A percentile compares a stretch with the other conserved stretches of the same genome.
Conservation (phyloP, 306 rosid genomes). For the Sicyos baderoa region DNA sequence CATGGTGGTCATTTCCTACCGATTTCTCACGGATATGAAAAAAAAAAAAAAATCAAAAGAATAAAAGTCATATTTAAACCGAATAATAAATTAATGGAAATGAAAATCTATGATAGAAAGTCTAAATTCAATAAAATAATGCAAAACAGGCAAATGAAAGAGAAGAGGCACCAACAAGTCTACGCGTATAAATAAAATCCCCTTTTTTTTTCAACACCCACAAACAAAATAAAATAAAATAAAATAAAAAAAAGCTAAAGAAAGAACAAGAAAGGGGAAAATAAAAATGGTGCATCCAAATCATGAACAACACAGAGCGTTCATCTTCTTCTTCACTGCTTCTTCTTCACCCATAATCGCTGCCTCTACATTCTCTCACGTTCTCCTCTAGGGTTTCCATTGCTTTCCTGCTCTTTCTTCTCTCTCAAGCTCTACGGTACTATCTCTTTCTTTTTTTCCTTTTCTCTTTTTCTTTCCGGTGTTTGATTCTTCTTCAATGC, state of each 20-base stretch:
- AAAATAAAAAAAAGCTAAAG: neutral
- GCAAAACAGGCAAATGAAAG: neutral
- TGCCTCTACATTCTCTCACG: conserved; percentile 22
- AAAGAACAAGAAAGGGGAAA: no score
- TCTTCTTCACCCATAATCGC: conserved; percentile 45
- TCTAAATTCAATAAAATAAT: neutral
- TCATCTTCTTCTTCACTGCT: conserved; percentile 32
- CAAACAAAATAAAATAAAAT: neutral
- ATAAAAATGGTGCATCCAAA: no score
- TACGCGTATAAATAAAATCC: conserved; percentile 11
- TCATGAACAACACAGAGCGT: conserved; percentile 36
- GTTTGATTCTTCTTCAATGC: conserved; percentile 15
- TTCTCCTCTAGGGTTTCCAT: conserved; percentile 28
- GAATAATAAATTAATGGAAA: no score
- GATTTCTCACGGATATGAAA: no score
- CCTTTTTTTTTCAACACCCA: conserved; percentile 10
- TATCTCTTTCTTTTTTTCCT: conserved; percentile 6
- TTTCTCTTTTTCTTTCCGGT: neutral
- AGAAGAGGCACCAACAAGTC: neutral
- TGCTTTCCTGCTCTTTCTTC: conserved; percentile 4
- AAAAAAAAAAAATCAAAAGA: no score
- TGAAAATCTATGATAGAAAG: no score
- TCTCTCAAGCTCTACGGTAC: conserved; percentile 9
- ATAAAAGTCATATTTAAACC: no score
- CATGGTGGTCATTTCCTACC: no score